Percentiles rank a stretch among this genome's conserved stretches.
Evolutionary conservation across 192 early-diverging fungal species (phyloP).

Genomic region (Backusella circina): DNA sequence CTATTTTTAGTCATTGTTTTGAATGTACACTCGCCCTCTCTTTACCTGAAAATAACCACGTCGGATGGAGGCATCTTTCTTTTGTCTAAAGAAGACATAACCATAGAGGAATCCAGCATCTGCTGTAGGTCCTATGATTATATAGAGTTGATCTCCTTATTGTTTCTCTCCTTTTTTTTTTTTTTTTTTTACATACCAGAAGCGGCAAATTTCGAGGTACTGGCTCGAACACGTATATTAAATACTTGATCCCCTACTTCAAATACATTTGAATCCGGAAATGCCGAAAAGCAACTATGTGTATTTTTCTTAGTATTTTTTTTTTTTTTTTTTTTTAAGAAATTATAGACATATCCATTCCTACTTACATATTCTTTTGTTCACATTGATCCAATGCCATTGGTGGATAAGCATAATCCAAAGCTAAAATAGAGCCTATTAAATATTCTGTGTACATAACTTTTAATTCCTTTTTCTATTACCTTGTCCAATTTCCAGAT

Average conservation of each 20-base stretch:
- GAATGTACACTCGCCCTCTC: background rate
- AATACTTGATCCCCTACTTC: constrained; percentile 72
- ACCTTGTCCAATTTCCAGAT: constrained; percentile 78
- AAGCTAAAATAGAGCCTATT: constrained; percentile 32
- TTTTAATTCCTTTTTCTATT: constrained; percentile 12
- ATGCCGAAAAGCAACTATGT: constrained; percentile 70
- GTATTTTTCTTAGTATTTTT: too few relatives aligned
- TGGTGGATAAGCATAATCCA: constrained; percentile 71
- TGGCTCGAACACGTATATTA: constrained; percentile 68
- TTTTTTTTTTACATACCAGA: constrained; percentile 37
- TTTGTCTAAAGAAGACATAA: constrained; percentile 93
- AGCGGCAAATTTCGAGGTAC: constrained; percentile 45
- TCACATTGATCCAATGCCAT: constrained; percentile 62
- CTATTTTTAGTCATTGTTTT: background rate
- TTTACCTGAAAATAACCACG: constrained; percentile 87
- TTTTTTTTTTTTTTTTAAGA: too few relatives aligned
- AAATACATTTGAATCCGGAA: constrained; percentile 75
- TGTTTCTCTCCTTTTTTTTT: background rate
- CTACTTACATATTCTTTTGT: constrained; percentile 63
- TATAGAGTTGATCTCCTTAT: background rate
- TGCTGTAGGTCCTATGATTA: constrained; percentile 42
- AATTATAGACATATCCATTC: too few relatives aligned
- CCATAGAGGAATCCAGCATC: constrained; percentile 70
- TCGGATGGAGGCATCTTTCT: constrained; percentile 77
- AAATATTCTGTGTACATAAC: background rate